Evolutionary conservation across 2,329 filamentous ascomycete genomes (phyloP).

Genomic region (Fusarium setosum): DNA sequence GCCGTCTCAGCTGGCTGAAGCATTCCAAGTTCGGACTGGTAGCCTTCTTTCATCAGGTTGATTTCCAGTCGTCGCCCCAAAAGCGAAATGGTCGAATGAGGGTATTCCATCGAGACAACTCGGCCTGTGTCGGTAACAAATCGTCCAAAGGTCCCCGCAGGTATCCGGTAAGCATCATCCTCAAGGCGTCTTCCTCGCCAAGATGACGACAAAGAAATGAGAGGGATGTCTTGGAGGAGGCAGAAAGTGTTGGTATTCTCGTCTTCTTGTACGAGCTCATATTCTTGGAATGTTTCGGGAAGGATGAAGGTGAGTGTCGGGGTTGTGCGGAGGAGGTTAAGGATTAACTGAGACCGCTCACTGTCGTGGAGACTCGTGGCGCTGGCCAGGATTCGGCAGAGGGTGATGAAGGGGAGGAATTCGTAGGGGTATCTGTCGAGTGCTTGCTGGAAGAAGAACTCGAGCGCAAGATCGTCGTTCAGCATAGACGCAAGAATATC

Average conservation of each 20-base stretch:
- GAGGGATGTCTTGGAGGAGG: constrained; percentile 71
- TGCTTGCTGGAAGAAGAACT: constrained; percentile 73
- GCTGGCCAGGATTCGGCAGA: constrained; percentile 72
- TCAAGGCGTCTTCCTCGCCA: constrained; percentile 57
- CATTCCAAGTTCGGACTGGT: constrained; percentile 62
- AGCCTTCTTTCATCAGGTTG: constrained; percentile 67
- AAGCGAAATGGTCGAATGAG: constrained; percentile 83
- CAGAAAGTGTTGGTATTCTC: constrained; percentile 85
- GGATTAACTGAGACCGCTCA: constrained; percentile 61
- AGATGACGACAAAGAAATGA: constrained; percentile 65
- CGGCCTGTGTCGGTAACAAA: constrained; percentile 84
- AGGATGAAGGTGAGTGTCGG: constrained; percentile 82
- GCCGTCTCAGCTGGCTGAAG: constrained; percentile 72
- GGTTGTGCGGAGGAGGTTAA: constrained; percentile 75
- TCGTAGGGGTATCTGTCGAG: constrained; percentile 88
- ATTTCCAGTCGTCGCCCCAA: constrained; percentile 81
- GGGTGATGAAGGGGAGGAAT: constrained; percentile 78
- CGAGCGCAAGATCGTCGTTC: constrained; percentile 60
- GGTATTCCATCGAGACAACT: constrained; percentile 80
- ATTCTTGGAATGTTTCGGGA: constrained; percentile 77
- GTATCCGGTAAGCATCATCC: constrained; percentile 70
- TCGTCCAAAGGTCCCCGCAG: constrained; percentile 72
- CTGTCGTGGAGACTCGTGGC: constrained; percentile 46
- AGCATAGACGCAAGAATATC: constrained; percentile 50
- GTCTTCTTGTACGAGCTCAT: constrained; percentile 84